Conservation (phyloP, 2,329 filamentous ascomycete species). For the Penicillium sp. region DNA sequence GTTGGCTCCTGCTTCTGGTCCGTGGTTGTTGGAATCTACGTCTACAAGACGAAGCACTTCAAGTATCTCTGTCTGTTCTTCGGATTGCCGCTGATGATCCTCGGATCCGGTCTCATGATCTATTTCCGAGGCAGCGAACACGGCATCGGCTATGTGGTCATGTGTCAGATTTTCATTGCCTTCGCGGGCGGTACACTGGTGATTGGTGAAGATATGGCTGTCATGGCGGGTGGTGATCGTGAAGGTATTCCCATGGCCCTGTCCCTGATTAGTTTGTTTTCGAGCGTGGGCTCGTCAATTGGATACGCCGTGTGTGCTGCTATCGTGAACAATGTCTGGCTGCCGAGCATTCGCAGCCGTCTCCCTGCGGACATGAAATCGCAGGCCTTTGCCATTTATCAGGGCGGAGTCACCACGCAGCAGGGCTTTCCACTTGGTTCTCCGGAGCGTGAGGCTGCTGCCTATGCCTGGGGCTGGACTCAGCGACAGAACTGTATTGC, state of each 20-base stretch:
- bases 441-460: background rate
- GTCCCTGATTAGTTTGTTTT: background rate
- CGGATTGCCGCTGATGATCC: background rate
- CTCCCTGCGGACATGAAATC: background rate
- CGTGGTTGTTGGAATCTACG: conserved; percentile 21
- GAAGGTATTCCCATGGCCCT: background rate
- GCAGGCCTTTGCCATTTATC: background rate
- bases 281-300: background rate
- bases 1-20: conserved; percentile 52
- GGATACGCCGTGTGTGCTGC: background rate
- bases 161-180: conserved; percentile 56
- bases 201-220: background rate
- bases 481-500: background rate
- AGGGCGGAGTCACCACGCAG: background rate
- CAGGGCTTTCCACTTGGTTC: background rate
- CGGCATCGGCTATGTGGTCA: conserved; percentile 49
- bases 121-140: conserved; percentile 50
- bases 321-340: background rate
- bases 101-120: conserved; percentile 50
- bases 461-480: background rate
- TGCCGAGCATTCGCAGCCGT: background rate
- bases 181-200: conserved; percentile 22
- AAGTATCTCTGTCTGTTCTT: background rate
- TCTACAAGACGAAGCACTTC: background rate
- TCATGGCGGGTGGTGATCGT: background rate